Evolutionary conservation across 768 basidiomycete genomes (phyloP).

Genomic region (Kwoniella europaea): DNA sequence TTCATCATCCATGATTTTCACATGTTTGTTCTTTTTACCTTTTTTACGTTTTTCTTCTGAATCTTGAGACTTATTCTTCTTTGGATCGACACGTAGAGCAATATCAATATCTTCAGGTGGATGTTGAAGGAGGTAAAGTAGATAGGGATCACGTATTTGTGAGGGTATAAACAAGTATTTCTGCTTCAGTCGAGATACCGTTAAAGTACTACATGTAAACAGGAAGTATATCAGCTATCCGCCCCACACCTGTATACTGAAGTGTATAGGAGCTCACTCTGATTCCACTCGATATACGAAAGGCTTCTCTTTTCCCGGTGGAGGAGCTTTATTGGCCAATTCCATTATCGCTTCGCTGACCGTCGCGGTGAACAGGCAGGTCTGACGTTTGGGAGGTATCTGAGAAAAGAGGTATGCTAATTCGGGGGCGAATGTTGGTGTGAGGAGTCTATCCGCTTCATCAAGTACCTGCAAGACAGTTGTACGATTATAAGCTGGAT

Average conservation of each 20-base stretch:
- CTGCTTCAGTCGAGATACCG: constrained; percentile 85
- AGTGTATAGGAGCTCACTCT: constrained; percentile 63
- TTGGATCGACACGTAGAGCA: constrained; percentile 63
- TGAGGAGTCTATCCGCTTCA: constrained; percentile 92
- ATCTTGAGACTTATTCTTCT: constrained; percentile 41
- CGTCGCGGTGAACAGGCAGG: constrained; percentile 95
- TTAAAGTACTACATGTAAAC: constrained; percentile 70
- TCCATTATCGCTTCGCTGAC: constrained; percentile 83
- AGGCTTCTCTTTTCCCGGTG: constrained; percentile 80
- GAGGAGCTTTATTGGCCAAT: constrained; percentile 72
- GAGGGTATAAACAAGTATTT: constrained; percentile 90
- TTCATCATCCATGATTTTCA: constrained; percentile 60
- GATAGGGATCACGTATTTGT: constrained; percentile 89
- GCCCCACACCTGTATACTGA: background rate
- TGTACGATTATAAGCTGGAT: background rate
- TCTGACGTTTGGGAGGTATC: constrained; percentile 86
- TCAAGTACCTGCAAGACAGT: constrained; percentile 73
- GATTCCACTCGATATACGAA: constrained; percentile 81
- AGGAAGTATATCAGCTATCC: constrained; percentile 10
- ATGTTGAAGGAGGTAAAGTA: constrained; percentile 85
- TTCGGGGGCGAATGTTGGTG: constrained; percentile 85
- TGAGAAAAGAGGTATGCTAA: constrained; percentile 74
- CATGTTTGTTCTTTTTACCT: constrained; percentile 34
- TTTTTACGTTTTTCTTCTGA: constrained; percentile 27
- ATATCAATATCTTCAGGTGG: constrained; percentile 78